Evolutionary conservation across 768 basidiomycete species (phyloP).

Genomic region (Mycena alexandri): DNA sequence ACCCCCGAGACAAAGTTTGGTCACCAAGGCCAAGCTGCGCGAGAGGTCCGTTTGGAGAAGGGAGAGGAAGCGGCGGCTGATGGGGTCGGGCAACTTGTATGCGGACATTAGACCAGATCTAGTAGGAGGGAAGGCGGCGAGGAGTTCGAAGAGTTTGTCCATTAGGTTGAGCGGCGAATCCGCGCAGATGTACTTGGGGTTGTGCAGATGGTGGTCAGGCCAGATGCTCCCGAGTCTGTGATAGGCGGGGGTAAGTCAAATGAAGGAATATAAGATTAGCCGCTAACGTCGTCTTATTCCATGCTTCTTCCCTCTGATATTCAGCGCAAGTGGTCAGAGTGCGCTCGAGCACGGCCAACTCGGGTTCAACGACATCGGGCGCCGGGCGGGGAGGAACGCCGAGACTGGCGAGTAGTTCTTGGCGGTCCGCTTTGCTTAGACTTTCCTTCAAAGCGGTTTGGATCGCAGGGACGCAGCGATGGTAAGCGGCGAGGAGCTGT

Average conservation of each 20-base stretch:
- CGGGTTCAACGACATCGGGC: constrained; percentile 22
- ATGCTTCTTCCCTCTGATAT: constrained; percentile 31
- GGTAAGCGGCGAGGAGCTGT: constrained; percentile 34
- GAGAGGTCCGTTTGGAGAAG: constrained; percentile 32
- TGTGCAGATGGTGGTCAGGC: constrained; percentile 32
- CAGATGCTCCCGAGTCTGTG: constrained; percentile 31
- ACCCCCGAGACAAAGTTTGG: constrained; percentile 26
- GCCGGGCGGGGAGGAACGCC: constrained; percentile 15
- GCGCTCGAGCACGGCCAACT: constrained; percentile 29
- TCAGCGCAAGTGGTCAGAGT: constrained; percentile 26
- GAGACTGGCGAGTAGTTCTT: constrained; percentile 23
- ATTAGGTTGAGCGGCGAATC: constrained; percentile 34
- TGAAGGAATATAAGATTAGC: constrained; percentile 14
- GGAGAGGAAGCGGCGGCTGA: constrained; percentile 28
- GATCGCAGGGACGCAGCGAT: constrained; percentile 36
- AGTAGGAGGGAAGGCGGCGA: constrained; percentile 30
- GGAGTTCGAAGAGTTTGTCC: constrained; percentile 37
- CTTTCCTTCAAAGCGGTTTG: constrained; percentile 29
- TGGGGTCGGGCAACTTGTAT: constrained; percentile 25
- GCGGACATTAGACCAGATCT: constrained; percentile 16
- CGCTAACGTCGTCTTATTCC: constrained; percentile 35
- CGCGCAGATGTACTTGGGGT: constrained; percentile 30
- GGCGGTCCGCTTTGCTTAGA: constrained; percentile 20
- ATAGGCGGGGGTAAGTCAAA: constrained; percentile 4
- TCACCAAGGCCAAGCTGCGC: constrained; percentile 35